These are phyloP conservation scores for Paratinospora sagittata DNA, from an alignment of 164 flowering plant species.

Conservation along the genomic window DNA sequence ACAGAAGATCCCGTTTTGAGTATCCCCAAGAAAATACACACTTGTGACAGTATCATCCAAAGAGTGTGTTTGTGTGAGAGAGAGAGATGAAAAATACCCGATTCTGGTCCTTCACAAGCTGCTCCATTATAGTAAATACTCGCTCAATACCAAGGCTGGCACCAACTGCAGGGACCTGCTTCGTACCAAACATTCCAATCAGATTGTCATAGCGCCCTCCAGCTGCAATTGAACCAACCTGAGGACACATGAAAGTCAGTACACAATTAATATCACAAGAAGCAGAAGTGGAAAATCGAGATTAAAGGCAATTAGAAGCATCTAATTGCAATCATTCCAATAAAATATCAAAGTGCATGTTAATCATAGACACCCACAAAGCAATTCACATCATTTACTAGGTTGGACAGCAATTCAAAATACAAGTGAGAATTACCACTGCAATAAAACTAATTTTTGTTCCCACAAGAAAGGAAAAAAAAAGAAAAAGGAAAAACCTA, in stretches of 20 bases:
- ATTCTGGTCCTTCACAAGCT: constrained; percentile 46
- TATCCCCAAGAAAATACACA: background rate
- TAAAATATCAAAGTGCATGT: too few relatives aligned
- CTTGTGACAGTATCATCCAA: background rate
- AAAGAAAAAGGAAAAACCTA: too few relatives aligned
- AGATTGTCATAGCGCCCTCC: constrained; percentile 98
- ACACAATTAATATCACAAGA: background rate
- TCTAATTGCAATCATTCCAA: too few relatives aligned
- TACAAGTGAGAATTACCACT: background rate
- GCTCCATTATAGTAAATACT: constrained; percentile 85
- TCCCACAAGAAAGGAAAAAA: too few relatives aligned
- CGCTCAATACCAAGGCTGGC: constrained; percentile 93
- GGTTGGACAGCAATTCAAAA: background rate
- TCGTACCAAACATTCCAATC: constrained; percentile 79
- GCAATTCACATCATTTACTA: too few relatives aligned
- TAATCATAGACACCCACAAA: too few relatives aligned
- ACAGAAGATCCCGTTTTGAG: background rate
- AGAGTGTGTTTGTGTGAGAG: too few relatives aligned
- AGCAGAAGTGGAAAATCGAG: background rate
- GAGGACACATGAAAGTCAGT: constrained; percentile 11
- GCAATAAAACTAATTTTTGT: background rate
- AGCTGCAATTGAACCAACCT: constrained; percentile 98
- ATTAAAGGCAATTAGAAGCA: background rate
- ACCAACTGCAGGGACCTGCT: constrained; percentile 90
- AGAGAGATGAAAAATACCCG: constrained; percentile 49